Base-by-base conservation (phyloP, 2,329 filamentous ascomycete genomes). In the Botrytis hyacinthi region DNA sequence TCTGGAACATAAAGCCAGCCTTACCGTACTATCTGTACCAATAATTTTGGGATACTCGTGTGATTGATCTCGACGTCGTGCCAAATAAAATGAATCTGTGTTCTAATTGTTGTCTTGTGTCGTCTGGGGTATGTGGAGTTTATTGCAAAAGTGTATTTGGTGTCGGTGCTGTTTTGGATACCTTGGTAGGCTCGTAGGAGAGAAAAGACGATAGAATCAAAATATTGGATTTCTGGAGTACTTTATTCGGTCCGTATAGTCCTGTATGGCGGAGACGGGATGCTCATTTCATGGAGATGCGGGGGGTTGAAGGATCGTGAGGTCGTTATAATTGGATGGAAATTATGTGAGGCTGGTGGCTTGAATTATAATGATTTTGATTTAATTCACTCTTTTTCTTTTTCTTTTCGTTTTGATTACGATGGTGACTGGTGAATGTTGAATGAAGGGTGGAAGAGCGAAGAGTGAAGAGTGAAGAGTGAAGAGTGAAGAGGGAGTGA, bases 171-270 rank as follows among this genome's bases (percentile, higher is more conserved):
- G 35, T 22, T 44, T 40, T 68, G 40, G 40, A 57, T 18, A 57
- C 0, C 51, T 18, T 29, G n/a, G 26, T 54, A 54, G 26, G 48
- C 48, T 54, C 14, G 51, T 29, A 57, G 51, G n/a, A 26, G 32
- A 26, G 22, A 51, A 40, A 22, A 57, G 48, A 69, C 35, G 66
- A 69, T 42, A 4, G 66, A 61, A 59, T 70, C 35, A 8, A 54
- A 51, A 63, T 20, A 48, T 68, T 59, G 71, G 16, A 46, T 46
- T 57, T 60, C 71, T 68, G 62, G 62, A 60, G 63, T 68, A 57
- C 37, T 48, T 72, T 71, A 69, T 72, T 72, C 71, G 71, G 71
- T 68, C 71, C 71, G 71, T 72, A 72, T 72, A 51, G 46, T 72
- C 48, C 62, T 40, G 29, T 69, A 69, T 72, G 71, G 71, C 71